phyloP scores from a whole-genome alignment of 139 green algal species.

The Tetraselmis striata region DNA sequence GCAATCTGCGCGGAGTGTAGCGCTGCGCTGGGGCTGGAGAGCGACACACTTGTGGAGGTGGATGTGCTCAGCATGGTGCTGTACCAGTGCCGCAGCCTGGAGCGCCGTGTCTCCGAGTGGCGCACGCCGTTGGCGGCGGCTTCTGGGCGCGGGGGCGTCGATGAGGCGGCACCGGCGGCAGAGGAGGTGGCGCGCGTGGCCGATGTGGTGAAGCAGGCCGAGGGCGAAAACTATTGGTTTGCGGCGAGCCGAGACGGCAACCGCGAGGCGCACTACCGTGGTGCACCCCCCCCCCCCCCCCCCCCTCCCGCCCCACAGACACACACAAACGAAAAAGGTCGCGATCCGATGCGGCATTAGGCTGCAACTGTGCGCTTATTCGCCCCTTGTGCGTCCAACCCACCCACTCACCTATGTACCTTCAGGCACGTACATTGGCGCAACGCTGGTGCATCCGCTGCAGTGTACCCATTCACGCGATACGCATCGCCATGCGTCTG shows the following conservation, averaged over 20 bases:
- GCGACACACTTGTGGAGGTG: conserved; percentile 13
- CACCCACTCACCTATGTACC: background rate
- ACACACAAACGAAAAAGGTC: too few relatives aligned
- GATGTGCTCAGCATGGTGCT: conserved; percentile 32
- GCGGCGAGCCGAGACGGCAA: conserved; percentile 62
- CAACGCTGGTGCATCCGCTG: conserved; percentile 60
- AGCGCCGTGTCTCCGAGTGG: conserved; percentile 19
- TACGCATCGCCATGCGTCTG: background rate
- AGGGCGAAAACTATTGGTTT: conserved; percentile 61
- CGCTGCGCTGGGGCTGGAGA: conserved; percentile 1
- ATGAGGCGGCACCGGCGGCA: background rate
- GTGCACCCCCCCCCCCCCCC: background rate
- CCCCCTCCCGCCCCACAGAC: too few relatives aligned
- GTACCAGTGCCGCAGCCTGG: conserved; percentile 47
- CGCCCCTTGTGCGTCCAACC: background rate
- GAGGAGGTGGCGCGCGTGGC: conserved; percentile 37
- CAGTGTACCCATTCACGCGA: background rate
- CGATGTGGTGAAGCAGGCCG: conserved; percentile 48
- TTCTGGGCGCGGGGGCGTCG: background rate
- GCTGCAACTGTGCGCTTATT: background rate
- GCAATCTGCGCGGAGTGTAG: conserved; percentile 43
- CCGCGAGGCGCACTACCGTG: conserved; percentile 63
- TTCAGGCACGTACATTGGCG: conserved; percentile 40
- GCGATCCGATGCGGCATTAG: background rate
- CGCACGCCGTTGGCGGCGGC: background rate